Conservation (phyloP, 2,329 filamentous ascomycete genomes). For the Trichoderma polysporum region DNA sequence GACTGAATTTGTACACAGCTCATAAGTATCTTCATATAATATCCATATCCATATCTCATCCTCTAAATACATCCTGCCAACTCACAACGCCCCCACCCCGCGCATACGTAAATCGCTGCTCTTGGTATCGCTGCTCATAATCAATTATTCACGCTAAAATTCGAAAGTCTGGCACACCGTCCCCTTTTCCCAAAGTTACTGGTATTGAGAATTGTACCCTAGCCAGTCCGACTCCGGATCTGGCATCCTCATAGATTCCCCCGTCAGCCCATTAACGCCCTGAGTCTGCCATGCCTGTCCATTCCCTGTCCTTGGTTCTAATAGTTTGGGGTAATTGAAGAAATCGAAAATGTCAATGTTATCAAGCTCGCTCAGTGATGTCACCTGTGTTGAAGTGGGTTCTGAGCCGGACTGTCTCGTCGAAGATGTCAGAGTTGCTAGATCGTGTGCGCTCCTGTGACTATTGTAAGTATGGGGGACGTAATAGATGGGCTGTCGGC, state of each 20-base stretch:
- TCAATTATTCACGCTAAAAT: not conserved
- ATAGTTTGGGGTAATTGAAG: conserved; percentile 43
- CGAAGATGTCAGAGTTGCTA: conserved; percentile 39
- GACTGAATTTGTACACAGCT: not conserved
- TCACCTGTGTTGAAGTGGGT: conserved; percentile 39
- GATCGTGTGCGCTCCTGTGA: conserved; percentile 40
- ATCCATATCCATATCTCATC: not conserved
- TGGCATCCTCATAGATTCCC: conserved; percentile 29
- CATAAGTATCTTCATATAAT: not conserved
- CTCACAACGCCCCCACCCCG: too few species aligned
- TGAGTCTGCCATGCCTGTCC: conserved; percentile 30
- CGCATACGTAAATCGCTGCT: not conserved
- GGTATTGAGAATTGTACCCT: conserved; percentile 24
- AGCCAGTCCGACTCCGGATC: conserved; percentile 37
- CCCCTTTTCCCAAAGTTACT: not conserved
- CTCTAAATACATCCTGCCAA: not conserved
- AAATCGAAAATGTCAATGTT: conserved; percentile 48
- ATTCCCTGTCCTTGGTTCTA: conserved; percentile 24
- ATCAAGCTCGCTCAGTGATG: conserved; percentile 43
- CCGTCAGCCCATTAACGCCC: conserved; percentile 25
- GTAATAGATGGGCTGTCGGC: not conserved
- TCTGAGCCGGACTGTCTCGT: conserved; percentile 40
- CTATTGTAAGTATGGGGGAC: not conserved
- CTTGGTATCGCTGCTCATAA: conserved; percentile 15
- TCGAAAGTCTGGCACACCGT: not conserved